A percentile compares a stretch with the other conserved stretches of the same genome.
phyloP scores from a whole-genome alignment of 495 filamentous ascomycete species.

The Sordaria brevicollis region DNA sequence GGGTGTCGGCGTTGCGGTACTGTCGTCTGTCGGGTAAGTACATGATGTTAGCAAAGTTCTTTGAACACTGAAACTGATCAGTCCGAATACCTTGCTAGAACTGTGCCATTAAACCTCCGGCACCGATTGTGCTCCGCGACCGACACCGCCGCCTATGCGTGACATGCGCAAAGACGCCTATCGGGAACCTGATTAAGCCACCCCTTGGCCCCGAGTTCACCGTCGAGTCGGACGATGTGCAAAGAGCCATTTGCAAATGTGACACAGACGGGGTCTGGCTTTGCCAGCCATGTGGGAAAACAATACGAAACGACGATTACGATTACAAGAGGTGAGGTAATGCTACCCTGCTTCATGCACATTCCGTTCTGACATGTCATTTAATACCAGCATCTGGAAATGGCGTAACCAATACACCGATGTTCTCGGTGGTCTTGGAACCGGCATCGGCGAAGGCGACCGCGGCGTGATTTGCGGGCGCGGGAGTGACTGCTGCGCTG shows the following conservation, averaged over 20 bases:
- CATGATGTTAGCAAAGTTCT: neutral
- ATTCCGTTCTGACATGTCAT: neutral
- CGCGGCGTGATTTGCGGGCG: conserved; percentile 79
- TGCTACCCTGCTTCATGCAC: neutral
- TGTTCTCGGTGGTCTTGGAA: conserved; percentile 69
- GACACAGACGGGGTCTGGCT: conserved; percentile 56
- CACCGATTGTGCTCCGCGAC: conserved; percentile 45
- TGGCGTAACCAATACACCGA: conserved; percentile 83
- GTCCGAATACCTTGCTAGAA: conserved; percentile 44
- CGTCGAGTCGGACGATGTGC: conserved; percentile 32
- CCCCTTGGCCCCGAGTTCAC: conserved; percentile 13
- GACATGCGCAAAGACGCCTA: conserved; percentile 56
- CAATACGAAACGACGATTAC: conserved; percentile 55
- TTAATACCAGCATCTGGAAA: conserved; percentile 57
- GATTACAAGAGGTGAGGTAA: conserved; percentile 48
- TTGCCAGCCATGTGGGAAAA: conserved; percentile 66
- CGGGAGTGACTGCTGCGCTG: conserved; percentile 56
- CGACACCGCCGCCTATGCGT: conserved; percentile 72
- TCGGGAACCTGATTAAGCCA: conserved; percentile 34
- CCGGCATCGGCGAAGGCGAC: conserved; percentile 78
- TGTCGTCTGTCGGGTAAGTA: conserved; percentile 66
- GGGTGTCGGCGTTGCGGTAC: conserved; percentile 70
- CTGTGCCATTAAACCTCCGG: conserved; percentile 70
- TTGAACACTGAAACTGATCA: neutral
- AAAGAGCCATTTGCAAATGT: conserved; percentile 60